Evolutionary conservation across 2,329 filamentous ascomycete species (phyloP).

Genomic region (Stagonosporopsis chrysanthemi): DNA sequence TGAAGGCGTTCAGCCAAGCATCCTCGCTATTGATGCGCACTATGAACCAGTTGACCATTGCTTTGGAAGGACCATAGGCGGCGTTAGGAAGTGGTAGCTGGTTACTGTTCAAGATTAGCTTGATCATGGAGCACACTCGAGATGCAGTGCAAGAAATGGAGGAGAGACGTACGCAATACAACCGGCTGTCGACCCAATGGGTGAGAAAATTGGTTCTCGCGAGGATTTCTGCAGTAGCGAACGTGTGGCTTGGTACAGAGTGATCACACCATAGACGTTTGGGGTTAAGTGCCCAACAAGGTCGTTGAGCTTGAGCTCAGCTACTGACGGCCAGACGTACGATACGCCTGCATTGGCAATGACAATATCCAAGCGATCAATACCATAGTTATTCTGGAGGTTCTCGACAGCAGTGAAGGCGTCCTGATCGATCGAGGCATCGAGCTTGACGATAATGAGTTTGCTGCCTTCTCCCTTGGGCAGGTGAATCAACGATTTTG

Average conservation of each 20-base stretch:
- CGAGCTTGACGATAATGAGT: slow-evolving; percentile 10
- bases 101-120: neutral
- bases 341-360: slow-evolving; percentile 3
- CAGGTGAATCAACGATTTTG: slow-evolving; percentile 1
- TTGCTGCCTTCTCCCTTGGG: slow-evolving; percentile 6
- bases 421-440: slow-evolving; percentile 8
- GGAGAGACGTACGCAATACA: slow-evolving; percentile 1
- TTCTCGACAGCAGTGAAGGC: neutral
- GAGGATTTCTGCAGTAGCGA: slow-evolving; percentile 16
- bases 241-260: slow-evolving; percentile 23
- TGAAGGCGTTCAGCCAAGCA: slow-evolving; percentile 3
- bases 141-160: too few relatives aligned
- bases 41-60: slow-evolving; percentile 7
- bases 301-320: slow-evolving; percentile 7
- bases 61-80: slow-evolving; percentile 10
- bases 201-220: slow-evolving; percentile 15
- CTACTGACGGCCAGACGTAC: slow-evolving; percentile 7
- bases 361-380: slow-evolving; percentile 1
- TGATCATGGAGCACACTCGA: neutral
- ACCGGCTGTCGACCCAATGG: slow-evolving; percentile 21
- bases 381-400: neutral
- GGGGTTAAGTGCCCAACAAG: slow-evolving; percentile 15
- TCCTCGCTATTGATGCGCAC: slow-evolving; percentile 9
- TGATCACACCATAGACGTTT: slow-evolving; percentile 24
- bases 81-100: slow-evolving; percentile 4